phyloP scores from a whole-genome alignment of 2,329 filamentous ascomycete genomes.

The Claviceps paspali region DNA sequence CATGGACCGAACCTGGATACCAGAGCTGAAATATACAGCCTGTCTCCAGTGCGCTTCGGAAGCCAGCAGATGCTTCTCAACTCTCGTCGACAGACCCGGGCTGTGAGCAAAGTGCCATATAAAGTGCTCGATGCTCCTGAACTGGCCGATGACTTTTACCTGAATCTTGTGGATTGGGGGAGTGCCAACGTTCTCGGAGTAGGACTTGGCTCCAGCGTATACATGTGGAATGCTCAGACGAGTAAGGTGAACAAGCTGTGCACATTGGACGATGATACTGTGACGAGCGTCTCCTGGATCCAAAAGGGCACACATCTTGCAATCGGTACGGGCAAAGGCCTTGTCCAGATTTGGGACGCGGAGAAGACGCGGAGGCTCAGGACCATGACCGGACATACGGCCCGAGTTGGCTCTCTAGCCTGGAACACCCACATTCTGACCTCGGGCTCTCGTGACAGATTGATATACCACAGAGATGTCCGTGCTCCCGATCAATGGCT shows the following conservation, averaged over 20 bases:
- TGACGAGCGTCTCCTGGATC: slow-evolving; percentile 97
- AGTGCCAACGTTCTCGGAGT: slow-evolving; percentile 89
- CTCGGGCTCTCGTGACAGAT: slow-evolving; percentile 81
- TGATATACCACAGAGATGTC: slow-evolving; percentile 93
- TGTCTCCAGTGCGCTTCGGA: slow-evolving; percentile 84
- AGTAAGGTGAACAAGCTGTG: slow-evolving; percentile 89
- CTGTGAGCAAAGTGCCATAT: slow-evolving; percentile 91
- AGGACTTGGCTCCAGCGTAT: slow-evolving; percentile 81
- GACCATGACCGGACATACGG: slow-evolving; percentile 94
- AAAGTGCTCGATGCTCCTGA: slow-evolving; percentile 96
- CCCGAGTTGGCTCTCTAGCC: slow-evolving; percentile 79
- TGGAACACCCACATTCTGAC: slow-evolving; percentile 98
- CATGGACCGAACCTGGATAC: slow-evolving; percentile 82
- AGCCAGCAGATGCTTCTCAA: slow-evolving; percentile 90
- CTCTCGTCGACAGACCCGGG: slow-evolving; percentile 72
- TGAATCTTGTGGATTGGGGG: slow-evolving; percentile 96
- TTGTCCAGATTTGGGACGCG: slow-evolving; percentile 97
- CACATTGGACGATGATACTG: slow-evolving; percentile 79
- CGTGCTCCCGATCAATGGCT: slow-evolving; percentile 84
- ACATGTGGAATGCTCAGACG: slow-evolving; percentile 93
- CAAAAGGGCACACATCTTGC: slow-evolving; percentile 92
- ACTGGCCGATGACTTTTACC: slow-evolving; percentile 90
- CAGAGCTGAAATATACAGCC: slow-evolving; percentile 81
- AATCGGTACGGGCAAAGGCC: slow-evolving; percentile 84
- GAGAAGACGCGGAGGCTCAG: slow-evolving; percentile 70